Conservation (phyloP, 23 red algal genomes). For the Agarophyton chilense region DNA sequence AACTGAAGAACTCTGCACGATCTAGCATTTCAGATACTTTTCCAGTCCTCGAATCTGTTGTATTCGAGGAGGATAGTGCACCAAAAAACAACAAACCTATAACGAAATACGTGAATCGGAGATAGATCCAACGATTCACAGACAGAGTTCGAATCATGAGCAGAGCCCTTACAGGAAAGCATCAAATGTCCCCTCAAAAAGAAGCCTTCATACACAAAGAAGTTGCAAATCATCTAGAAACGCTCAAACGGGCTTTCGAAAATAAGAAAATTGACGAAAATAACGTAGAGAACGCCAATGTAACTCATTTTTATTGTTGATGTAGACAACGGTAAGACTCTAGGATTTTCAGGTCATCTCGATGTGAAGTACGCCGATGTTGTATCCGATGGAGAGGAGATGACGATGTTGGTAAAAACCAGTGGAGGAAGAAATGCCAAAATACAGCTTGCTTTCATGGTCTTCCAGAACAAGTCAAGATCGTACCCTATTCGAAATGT, state of each 20-base stretch:
- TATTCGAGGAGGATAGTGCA: no score
- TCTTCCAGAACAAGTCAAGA: not conserved
- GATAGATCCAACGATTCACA: no score
- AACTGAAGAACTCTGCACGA: no score
- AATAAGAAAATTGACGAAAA: not conserved
- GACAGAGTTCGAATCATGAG: not conserved
- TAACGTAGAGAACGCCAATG: not conserved
- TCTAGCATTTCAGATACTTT: no score
- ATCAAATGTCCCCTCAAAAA: not conserved
- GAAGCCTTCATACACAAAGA: constrained; percentile 25
- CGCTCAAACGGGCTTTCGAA: not conserved
- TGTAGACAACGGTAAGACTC: not conserved
- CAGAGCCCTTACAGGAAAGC: not conserved
- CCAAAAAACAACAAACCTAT: no score
- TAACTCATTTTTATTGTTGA: not conserved
- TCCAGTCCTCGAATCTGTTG: no score
- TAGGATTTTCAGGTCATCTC: no score
- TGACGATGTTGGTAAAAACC: no score
- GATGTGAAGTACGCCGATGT: not conserved
- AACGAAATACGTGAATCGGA: no score
- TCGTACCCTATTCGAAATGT: not conserved
- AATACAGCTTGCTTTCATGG: constrained; percentile 3
- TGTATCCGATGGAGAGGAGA: no score
- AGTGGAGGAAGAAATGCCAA: not conserved
- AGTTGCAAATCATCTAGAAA: not conserved